phyloP scores from a whole-genome alignment of 2,329 filamentous ascomycete species.

The Aspergillus sp. region DNA sequence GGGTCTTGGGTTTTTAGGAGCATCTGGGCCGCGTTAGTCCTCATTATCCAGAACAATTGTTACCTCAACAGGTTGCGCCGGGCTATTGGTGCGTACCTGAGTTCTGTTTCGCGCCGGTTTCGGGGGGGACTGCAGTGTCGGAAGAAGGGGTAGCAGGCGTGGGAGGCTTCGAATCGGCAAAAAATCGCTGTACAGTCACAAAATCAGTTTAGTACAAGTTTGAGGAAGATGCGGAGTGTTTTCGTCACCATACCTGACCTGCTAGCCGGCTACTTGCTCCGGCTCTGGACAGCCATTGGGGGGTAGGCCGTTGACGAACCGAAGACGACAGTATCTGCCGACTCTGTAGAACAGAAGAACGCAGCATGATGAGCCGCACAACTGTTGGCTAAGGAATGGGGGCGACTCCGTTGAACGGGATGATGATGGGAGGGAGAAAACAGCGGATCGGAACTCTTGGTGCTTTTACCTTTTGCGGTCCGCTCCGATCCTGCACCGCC shows the following conservation, averaged over 20 bases:
- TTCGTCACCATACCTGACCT: constrained; percentile 39
- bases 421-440: constrained; percentile 34
- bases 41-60: constrained; percentile 29
- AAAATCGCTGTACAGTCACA: constrained; percentile 45
- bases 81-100: constrained; percentile 33
- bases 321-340: constrained; percentile 43
- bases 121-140: constrained; percentile 49
- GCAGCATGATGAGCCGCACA: constrained; percentile 56
- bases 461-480: constrained; percentile 43
- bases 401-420: constrained; percentile 23
- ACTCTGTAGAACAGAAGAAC: constrained; percentile 52
- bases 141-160: constrained; percentile 47
- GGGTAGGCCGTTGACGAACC: constrained; percentile 35
- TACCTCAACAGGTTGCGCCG: constrained; percentile 12
- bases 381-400: constrained; percentile 30
- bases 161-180: constrained; percentile 50
- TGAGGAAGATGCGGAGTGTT: constrained; percentile 25
- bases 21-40: constrained; percentile 33
- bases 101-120: constrained; percentile 49
- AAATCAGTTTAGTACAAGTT: constrained; percentile 24
- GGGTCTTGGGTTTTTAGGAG: constrained; percentile 41
- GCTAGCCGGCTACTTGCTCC: constrained; percentile 38
- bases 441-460: constrained; percentile 30
- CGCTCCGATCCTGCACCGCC: constrained; percentile 37
- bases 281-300: constrained; percentile 46